Evolutionary conservation across 345 rosid species (phyloP).

Genomic region (Salix udensis): DNA sequence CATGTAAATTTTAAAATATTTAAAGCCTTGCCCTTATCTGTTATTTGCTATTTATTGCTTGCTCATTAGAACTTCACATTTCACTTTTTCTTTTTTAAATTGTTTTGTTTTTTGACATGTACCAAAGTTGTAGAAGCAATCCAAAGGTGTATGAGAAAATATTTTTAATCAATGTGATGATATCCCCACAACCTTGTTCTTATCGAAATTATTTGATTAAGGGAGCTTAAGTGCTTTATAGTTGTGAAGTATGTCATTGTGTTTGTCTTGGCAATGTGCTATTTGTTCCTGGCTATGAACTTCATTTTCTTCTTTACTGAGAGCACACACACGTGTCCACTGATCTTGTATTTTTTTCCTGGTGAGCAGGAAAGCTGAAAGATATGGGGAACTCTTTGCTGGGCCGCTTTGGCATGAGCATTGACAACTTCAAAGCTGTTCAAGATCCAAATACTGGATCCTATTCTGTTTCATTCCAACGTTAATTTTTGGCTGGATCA

Average conservation of each 20-base stretch:
- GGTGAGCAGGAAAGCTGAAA: slow-evolving; percentile 69
- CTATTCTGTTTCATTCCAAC: slow-evolving; percentile 79
- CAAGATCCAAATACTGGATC: slow-evolving; percentile 95
- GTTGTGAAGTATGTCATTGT: background rate
- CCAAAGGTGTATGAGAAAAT: background rate
- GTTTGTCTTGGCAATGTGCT: background rate
- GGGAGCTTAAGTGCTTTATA: background rate
- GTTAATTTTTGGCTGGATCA: slow-evolving; percentile 14
- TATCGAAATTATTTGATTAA: background rate
- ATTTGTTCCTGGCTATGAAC: background rate
- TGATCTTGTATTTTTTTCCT: background rate
- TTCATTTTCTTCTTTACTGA: background rate
- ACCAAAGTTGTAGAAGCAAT: background rate
- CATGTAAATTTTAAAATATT: no score
- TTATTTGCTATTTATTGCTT: background rate
- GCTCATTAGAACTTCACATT: background rate
- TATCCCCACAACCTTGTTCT: background rate
- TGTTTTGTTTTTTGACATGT: no score
- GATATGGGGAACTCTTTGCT: slow-evolving; percentile 84
- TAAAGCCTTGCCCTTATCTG: background rate
- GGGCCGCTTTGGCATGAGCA: slow-evolving; percentile 86
- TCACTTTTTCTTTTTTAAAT: background rate
- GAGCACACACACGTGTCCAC: background rate
- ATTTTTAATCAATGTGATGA: background rate
- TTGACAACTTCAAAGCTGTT: slow-evolving; percentile 91